Base-by-base conservation (phyloP, 495 filamentous ascomycete species). In the Penicillium canescens region DNA sequence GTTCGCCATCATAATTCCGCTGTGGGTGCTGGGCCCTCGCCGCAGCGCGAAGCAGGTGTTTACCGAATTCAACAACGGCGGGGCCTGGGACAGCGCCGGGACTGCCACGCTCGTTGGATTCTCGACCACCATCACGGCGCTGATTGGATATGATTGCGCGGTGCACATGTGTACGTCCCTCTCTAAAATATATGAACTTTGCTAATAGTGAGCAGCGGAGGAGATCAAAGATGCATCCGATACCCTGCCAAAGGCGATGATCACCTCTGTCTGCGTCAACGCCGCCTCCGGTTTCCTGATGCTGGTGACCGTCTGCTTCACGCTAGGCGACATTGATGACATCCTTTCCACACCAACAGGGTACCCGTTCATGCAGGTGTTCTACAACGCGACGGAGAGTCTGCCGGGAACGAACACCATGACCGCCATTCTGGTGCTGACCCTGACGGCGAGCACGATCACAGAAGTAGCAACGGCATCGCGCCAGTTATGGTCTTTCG, bases 21-120 rank as follows among this genome's bases (percentile, higher is more conserved):
- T 86, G 21, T 75, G 72, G 62, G 71, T 73, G 12, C 65, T 80
- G 39, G 67, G 66, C n/a, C 70, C 72, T 3, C 64, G 65, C 4
- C 52, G 58, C 4, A 40, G 56, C 0, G 63, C 75, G 3, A 65
- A 67, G 9, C 63, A 67, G n/a, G 73, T 81, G 16, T 81, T 80
- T 34, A 70, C 68, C 7, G 65, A 68, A 0, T 76, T 77, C 56
- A 44, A 68, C 4, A 74, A 82, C 59, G 60, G 66, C 5, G 78
- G 78, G 7, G 65, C 67, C 5, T 84, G 79, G 79, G 61, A 65
- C 6, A 67, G 40, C 28, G 18, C 13, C 1, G 42, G 42, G 8
- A 45, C 42, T 16, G 24, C 42, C n/a, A 45, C 42, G 3, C 42
- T 45, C 3, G 42, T 45, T 33, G 42, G 42, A 33, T 45, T 45